Conservation (phyloP, 148 eudicot species). For the Selenicereus undatus region DNA sequence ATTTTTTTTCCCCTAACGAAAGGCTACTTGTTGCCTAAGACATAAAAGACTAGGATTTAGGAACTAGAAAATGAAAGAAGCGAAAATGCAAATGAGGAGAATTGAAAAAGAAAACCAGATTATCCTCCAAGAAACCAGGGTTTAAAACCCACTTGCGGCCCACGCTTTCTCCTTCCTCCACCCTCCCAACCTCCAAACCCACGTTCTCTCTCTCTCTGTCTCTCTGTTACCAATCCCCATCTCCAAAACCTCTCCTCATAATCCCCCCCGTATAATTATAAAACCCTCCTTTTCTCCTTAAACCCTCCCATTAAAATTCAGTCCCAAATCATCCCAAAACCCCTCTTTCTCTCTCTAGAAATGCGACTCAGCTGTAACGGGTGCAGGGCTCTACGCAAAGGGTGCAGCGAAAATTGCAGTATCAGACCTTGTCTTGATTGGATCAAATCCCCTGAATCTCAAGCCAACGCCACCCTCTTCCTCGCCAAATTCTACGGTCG, state of each 20-base stretch:
- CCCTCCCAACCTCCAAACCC: constrained; percentile 6
- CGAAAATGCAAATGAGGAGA: neutral
- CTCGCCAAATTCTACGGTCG: constrained; percentile 92
- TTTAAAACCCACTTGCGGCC: constrained; percentile 7
- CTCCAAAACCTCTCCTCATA: neutral
- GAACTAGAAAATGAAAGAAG: neutral
- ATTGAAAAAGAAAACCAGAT: neutral
- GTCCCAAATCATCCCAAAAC: neutral
- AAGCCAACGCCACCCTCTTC: constrained; percentile 79
- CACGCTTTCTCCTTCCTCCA: neutral
- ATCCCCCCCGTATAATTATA: neutral
- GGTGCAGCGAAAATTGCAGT: constrained; percentile 65
- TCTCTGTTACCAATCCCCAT: neutral
- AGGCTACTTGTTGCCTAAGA: neutral
- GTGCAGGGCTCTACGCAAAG: constrained; percentile 70
- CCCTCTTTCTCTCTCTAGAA: neutral
- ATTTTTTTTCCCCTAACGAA: no score
- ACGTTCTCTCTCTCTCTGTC: neutral
- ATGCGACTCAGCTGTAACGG: constrained; percentile 92
- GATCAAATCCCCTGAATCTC: constrained; percentile 62
- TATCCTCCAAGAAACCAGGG: constrained; percentile 15
- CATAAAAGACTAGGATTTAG: neutral
- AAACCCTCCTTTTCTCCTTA: neutral
- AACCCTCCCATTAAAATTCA: neutral
- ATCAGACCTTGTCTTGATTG: constrained; percentile 76